Evolutionary conservation across 2,329 filamentous ascomycete species (phyloP), one percentile per base, ranked within the genome.

Genomic region (Magnaporthiopsis poae): DNA sequence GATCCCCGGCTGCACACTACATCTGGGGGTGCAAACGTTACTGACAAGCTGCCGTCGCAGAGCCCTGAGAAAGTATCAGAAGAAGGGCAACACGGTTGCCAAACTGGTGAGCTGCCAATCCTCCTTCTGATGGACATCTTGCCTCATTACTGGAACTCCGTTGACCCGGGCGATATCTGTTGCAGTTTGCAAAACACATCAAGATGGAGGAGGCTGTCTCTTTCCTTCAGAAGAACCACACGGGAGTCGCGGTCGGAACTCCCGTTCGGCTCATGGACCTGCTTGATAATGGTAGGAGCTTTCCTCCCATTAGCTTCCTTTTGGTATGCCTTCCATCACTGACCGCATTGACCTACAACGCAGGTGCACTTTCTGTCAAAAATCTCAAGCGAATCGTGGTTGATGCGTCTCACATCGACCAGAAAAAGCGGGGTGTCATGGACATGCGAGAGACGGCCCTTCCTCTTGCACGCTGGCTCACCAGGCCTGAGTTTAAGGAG

Each of bases 371-470:
- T 61, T 90, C 87, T 33, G 77, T 90, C 39, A 83, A 86, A 46
- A 84, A 89, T 68, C 77, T 98, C 66, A 86, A 92, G 78, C 85
- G 91, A 62, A 85, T 99, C 46, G 86, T 98, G 11, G 84, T 98
- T 39, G 95, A 99, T 77, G 92, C 91, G 18, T 96, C 92, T 9
- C 89, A 96, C 74, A 90, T 97, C 70, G 94, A 99, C 77, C 87
- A 90, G 77, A 99, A 99, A 83, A 96, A 96, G 81, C 84, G 93
- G 62, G 92, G 92, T 0, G 86, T 99, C 69, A 86, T 96, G 76
- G 95, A 98, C 74, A 97, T 98, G 91, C 92, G 90, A 76, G 95
- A 99, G 68, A 91, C 91, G 0, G 89, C 93, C 80, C 82, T 92
- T 73, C 91, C 92, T 8, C 82, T 98, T 63, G 85, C 91, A 62